phyloP scores from a whole-genome alignment of 345 rosid species.

The Salix koriyanagi region DNA sequence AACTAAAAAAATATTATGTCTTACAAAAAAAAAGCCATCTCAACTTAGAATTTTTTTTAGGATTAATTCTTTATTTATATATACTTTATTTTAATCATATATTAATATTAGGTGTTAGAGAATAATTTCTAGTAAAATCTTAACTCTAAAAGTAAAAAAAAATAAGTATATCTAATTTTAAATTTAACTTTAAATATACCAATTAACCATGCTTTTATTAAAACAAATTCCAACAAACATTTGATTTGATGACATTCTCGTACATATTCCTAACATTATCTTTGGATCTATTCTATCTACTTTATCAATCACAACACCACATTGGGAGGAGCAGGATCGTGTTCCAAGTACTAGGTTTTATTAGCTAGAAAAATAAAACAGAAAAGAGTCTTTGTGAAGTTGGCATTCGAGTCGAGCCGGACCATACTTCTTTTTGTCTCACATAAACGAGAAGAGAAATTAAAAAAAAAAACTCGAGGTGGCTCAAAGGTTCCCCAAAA shows the following conservation, averaged over 20 bases:
- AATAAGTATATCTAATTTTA: too few species aligned
- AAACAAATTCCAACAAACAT: too few species aligned
- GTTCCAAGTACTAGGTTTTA: background rate
- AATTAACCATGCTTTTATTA: too few species aligned
- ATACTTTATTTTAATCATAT: too few species aligned
- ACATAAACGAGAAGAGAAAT: background rate
- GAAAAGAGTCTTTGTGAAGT: background rate
- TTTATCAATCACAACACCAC: background rate
- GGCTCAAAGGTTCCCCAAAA: slow-evolving; percentile 52
- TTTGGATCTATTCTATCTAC: background rate
- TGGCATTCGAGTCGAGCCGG: slow-evolving; percentile 8
- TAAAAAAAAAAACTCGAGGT: slow-evolving; percentile 4
- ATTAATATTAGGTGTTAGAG: too few species aligned
- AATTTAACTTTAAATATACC: too few species aligned
- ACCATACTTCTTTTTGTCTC: slow-evolving; percentile 3
- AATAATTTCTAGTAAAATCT: too few species aligned
- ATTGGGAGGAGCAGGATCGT: slow-evolving; percentile 17
- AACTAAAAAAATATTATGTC: too few species aligned
- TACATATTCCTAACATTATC: background rate
- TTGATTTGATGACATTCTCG: background rate
- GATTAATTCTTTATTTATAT: too few species aligned
- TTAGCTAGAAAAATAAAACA: background rate
- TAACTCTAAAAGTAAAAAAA: too few species aligned
- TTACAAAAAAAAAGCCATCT: too few species aligned
- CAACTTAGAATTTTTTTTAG: too few species aligned